These are phyloP conservation scores for Zymoseptoria brevis DNA, from an alignment of 2,329 filamentous ascomycete species.

Conservation along the genomic window DNA sequence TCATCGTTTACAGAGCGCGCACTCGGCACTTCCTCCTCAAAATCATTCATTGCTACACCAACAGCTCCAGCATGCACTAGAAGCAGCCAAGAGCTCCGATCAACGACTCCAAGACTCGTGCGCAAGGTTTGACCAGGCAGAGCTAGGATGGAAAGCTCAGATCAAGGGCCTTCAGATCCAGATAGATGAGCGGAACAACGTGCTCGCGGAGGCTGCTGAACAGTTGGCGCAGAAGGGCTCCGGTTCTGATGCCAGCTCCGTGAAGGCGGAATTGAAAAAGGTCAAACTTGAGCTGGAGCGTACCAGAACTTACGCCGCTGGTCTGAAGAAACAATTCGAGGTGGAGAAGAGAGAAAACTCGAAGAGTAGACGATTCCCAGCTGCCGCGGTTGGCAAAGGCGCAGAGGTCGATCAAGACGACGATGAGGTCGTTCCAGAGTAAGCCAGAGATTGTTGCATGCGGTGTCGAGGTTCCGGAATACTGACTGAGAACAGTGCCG, in stretches of 20 bases:
- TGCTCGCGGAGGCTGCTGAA: slow-evolving; percentile 1
- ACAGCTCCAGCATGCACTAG: slow-evolving; percentile 6
- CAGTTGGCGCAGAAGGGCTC: neutral
- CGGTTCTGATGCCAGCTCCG: neutral
- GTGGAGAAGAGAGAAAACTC: slow-evolving; percentile 11
- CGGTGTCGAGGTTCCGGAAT: neutral
- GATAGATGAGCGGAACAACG: neutral
- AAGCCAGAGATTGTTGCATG: neutral
- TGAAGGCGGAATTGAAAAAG: slow-evolving; percentile 6
- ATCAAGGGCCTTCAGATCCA: slow-evolving; percentile 4
- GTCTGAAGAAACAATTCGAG: slow-evolving; percentile 13
- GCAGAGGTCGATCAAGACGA: slow-evolving; percentile 12
- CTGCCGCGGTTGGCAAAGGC: slow-evolving; percentile 5
- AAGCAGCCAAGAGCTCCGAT: slow-evolving; percentile 5
- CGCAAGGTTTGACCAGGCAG: slow-evolving; percentile 5
- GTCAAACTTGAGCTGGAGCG: slow-evolving; percentile 9
- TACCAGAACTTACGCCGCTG: slow-evolving; percentile 2
- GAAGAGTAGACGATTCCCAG: slow-evolving; percentile 3
- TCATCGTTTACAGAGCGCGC: slow-evolving; percentile 6
- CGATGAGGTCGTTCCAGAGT: slow-evolving; percentile 9
- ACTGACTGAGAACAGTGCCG: neutral
- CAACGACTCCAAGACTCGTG: slow-evolving; percentile 6
- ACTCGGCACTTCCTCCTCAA: neutral
- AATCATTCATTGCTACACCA: neutral
- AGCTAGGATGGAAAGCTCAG: slow-evolving; percentile 4